These are phyloP conservation scores for Cladorrhinum sp. DNA, from an alignment of 2,329 filamentous ascomycete species.

Conservation along the genomic window DNA sequence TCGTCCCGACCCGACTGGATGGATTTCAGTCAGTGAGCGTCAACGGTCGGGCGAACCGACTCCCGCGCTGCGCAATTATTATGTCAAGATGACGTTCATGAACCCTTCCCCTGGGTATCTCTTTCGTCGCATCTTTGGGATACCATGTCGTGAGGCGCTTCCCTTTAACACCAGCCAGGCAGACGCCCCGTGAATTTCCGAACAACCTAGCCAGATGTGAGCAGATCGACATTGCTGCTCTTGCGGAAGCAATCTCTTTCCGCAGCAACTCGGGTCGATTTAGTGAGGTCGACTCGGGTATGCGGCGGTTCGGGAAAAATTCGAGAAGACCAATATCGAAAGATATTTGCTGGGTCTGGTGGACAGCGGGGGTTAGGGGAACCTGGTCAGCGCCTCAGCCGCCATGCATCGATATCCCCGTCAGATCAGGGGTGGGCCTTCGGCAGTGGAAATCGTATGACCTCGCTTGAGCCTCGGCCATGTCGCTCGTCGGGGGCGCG, in stretches of 20 bases:
- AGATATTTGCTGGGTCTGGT: constrained; percentile 1
- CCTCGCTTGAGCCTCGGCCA: constrained; percentile 14
- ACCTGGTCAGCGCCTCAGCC: constrained; percentile 10
- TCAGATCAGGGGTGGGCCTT: constrained; percentile 3
- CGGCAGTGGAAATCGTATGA: constrained; percentile 18
- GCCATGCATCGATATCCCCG: constrained; percentile 6
- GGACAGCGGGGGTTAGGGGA: constrained; percentile 1
- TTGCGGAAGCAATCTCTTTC: constrained; percentile 5
- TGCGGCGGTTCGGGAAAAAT: constrained; percentile 11
- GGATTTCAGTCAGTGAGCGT: background rate
- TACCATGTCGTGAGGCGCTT: background rate
- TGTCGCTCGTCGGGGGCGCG: background rate
- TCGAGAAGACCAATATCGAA: constrained; percentile 12
- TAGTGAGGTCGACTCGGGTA: too few relatives aligned
- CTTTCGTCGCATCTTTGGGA: background rate
- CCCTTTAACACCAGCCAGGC: background rate
- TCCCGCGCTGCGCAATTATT: background rate
- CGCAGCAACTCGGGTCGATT: background rate
- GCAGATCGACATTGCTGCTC: background rate
- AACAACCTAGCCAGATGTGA: background rate
- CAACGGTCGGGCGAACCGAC: background rate
- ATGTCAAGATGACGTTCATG: background rate
- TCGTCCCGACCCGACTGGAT: background rate
- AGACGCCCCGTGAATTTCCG: constrained; percentile 11
- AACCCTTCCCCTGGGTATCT: background rate